Percentiles rank a stretch among this genome's conserved stretches.
Conservation (phyloP, 768 basidiomycete species). For the Suillus subaureus region DNA sequence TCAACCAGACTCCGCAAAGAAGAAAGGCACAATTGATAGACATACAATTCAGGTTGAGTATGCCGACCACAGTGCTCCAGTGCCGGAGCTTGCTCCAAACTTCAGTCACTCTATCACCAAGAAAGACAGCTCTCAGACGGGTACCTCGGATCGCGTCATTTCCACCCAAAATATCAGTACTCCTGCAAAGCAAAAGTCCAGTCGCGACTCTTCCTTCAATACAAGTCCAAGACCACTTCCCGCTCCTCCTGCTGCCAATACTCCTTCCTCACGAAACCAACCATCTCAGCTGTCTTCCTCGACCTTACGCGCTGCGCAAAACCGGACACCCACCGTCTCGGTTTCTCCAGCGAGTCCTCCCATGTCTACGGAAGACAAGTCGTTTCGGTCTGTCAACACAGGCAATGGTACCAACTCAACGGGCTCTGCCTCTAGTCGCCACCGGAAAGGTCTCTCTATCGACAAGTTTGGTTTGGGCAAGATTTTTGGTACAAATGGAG, state of each 20-base stretch:
- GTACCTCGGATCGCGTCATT: conserved; percentile 8
- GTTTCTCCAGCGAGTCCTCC: conserved; percentile 49
- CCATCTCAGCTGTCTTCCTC: conserved; percentile 26
- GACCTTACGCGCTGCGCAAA: conserved; percentile 29
- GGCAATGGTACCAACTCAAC: conserved; percentile 30
- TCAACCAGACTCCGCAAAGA: conserved; percentile 47
- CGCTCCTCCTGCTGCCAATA: conserved; percentile 20
- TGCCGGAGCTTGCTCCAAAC: conserved; percentile 22
- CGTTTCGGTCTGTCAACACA: conserved; percentile 29
- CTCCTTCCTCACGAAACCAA: conserved; percentile 24
- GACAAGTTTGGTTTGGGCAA: conserved; percentile 82
- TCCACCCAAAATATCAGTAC: conserved; percentile 18
- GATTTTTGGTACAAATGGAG: conserved; percentile 56
- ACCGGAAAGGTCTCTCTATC: conserved; percentile 70
- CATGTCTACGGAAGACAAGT: conserved; percentile 32
- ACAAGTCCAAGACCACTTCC: conserved; percentile 34
- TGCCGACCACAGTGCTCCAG: conserved; percentile 50
- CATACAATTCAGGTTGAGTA: conserved; percentile 99
- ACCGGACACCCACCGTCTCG: conserved; percentile 33
- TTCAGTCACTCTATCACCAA: conserved; percentile 26
- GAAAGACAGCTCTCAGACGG: conserved; percentile 13
- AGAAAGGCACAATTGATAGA: conserved; percentile 49
- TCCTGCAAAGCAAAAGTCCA: conserved; percentile 23
- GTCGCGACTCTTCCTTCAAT: conserved; percentile 16
- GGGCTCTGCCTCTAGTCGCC: conserved; percentile 50